Conservation (phyloP, 345 rosid genomes). For the Moricandia arvensis region DNA sequence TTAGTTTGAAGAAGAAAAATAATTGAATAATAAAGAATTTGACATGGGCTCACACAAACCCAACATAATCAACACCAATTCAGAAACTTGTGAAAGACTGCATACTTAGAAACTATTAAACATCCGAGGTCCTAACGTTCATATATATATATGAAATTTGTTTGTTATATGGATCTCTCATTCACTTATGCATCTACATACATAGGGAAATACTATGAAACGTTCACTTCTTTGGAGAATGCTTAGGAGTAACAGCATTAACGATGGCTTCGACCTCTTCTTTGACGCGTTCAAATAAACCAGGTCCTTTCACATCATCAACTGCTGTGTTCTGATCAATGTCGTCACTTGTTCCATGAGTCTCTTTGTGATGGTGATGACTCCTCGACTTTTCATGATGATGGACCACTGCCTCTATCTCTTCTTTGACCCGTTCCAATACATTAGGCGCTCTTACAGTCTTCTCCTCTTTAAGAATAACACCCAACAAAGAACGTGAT, state of each 20-base stretch:
- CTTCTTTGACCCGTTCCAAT: conserved; percentile 50
- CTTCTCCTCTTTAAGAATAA: conserved; percentile 18
- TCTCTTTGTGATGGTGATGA: conserved; percentile 43
- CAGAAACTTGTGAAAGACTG: no score
- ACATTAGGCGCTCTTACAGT: conserved; percentile 42
- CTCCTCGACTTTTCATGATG: conserved; percentile 36
- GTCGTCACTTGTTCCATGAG: conserved; percentile 49
- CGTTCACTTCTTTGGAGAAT: conserved; percentile 36
- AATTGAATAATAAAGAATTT: no score
- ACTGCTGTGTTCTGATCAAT: conserved; percentile 42
- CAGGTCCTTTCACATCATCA: conserved; percentile 46
- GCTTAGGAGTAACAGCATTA: conserved; percentile 38
- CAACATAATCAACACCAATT: no score
- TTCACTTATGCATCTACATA: conserved; percentile 8
- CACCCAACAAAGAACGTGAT: no score
- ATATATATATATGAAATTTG: neutral
- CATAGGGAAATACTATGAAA: neutral
- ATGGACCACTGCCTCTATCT: conserved; percentile 36
- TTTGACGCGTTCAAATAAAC: conserved; percentile 48
- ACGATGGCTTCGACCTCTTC: conserved; percentile 58
- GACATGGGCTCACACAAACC: no score
- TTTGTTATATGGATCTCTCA: neutral
- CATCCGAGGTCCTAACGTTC: neutral
- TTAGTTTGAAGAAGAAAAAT: no score
- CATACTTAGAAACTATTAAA: neutral